These are phyloP conservation scores for Aspergillus sp. DNA, from an alignment of 2,329 filamentous ascomycete species.

Conservation along the genomic window DNA sequence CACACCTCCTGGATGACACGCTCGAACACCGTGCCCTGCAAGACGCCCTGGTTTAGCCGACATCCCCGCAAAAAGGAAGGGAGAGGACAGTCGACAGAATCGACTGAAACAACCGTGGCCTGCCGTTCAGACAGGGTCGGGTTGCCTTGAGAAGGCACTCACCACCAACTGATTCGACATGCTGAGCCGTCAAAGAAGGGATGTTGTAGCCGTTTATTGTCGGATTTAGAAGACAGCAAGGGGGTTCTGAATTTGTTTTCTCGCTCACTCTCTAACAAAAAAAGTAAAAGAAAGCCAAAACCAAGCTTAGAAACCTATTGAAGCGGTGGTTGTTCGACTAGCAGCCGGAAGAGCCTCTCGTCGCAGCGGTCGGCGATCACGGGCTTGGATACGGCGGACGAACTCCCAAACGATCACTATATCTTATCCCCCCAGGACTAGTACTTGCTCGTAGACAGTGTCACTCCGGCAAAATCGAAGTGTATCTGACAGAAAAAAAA, in stretches of 20 bases:
- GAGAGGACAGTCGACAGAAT: constrained; percentile 6
- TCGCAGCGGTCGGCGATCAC: constrained; percentile 22
- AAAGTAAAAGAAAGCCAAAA: constrained; percentile 4
- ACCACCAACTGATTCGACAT: constrained; percentile 53
- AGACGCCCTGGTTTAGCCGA: constrained; percentile 28
- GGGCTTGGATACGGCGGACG: constrained; percentile 19
- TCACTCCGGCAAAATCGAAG: constrained; percentile 1
- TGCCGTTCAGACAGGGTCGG: constrained; percentile 16
- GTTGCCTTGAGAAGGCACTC: constrained; percentile 34
- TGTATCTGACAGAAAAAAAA: background rate
- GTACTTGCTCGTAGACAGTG: constrained; percentile 8
- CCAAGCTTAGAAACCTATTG: constrained; percentile 1
- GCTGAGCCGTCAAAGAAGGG: constrained; percentile 15
- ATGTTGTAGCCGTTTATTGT: constrained; percentile 13
- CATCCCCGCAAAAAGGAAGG: constrained; percentile 13
- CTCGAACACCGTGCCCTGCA: constrained; percentile 74
- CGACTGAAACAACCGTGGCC: background rate
- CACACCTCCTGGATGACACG: constrained; percentile 94
- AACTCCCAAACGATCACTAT: constrained; percentile 16
- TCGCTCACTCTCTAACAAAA: constrained; percentile 12
- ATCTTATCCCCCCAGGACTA: constrained; percentile 12
- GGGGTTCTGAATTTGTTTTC: constrained; percentile 6
- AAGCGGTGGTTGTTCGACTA: constrained; percentile 11
- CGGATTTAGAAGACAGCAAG: constrained; percentile 5
- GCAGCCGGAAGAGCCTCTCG: constrained; percentile 16